Conservation (phyloP, 1,284 basidiomycete genomes). For the Limonomyces culmigenus region DNA sequence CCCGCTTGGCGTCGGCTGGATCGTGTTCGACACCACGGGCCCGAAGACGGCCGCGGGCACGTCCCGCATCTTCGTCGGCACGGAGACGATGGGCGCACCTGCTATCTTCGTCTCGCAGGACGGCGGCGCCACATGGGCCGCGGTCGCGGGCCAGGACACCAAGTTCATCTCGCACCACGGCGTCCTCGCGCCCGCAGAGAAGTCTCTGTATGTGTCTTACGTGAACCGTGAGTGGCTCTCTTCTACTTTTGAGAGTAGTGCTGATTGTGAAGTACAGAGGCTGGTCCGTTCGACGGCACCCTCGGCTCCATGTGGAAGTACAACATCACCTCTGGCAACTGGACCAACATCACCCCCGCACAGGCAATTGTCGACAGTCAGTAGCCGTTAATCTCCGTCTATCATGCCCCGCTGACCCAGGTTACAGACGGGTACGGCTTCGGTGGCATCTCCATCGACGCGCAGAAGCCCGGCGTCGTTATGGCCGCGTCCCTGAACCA, state of each 20-base stretch:
- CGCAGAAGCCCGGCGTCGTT: constrained; percentile 40
- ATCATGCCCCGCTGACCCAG: too few species aligned
- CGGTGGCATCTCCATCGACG: constrained; percentile 42
- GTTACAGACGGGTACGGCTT: constrained; percentile 33
- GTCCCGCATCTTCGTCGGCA: constrained; percentile 49
- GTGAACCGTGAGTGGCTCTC: constrained; percentile 14
- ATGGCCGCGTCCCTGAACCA: constrained; percentile 53
- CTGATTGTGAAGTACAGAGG: background rate
- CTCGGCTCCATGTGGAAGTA: constrained; percentile 30
- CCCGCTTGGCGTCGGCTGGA: constrained; percentile 40
- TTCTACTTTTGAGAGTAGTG: background rate
- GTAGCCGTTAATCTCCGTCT: too few species aligned
- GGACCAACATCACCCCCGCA: constrained; percentile 23
- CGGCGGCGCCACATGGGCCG: constrained; percentile 37
- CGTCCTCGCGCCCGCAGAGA: constrained; percentile 37
- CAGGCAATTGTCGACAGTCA: constrained; percentile 18
- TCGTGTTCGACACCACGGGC: constrained; percentile 48
- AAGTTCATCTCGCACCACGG: constrained; percentile 49
- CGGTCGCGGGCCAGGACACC: constrained; percentile 37
- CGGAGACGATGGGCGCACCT: constrained; percentile 32
- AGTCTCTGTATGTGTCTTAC: constrained; percentile 39
- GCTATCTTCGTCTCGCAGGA: constrained; percentile 41
- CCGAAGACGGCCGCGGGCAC: constrained; percentile 28
- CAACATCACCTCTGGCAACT: constrained; percentile 29
- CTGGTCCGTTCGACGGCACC: constrained; percentile 36